Evolutionary conservation across 2,329 filamentous ascomycete genomes (phyloP), one percentile per base, ranked within the genome.

Genomic region (Falciphora oryzae): DNA sequence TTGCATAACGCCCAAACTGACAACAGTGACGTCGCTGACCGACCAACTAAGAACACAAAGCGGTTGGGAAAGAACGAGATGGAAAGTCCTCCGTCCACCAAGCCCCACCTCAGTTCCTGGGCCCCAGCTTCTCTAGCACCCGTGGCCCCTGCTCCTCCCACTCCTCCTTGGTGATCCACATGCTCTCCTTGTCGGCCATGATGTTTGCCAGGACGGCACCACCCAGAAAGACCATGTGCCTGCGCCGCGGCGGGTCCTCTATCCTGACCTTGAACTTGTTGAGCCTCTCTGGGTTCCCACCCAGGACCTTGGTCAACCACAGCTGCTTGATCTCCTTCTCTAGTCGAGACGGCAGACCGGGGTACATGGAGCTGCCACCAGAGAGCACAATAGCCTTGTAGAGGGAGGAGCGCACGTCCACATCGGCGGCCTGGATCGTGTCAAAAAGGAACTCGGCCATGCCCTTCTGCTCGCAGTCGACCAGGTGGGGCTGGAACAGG

Each of bases 201-300:
- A 99, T 96, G 76, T 98, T 98, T 71, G 95, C 95, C 72, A 99
- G 82, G 68, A 99, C 95, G 31, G 95, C 95, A 71, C 95, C 95
- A 65, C 95, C 95, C 65, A 99, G 80, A 84, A 99, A 98, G 3
- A 99, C 95, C 93, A 99, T 98, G 82, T 99, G 95, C 78, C 94
- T 86, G 80, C 95, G 87, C 79, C 95, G 86, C 44, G 95, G 95
- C 63, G 95, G 95, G 77, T 99, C 95, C 78, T 99, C 95, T 82
- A 99, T 98, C 77, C 95, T 88, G 70, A 99, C 94, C 86, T 98
- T 99, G 85, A 99, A 99, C 88, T 98, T 99, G 88, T 87, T 92
- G 73, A 99, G 78, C 70, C 95, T 87, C 79, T 98, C 94, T 0
- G 95, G 94, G 78, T 99, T 93, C 66, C 94, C 93, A 66, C 89